A percentile compares a stretch with the other conserved stretches of the same genome.
phyloP scores from a whole-genome alignment of 768 basidiomycete species.

The Pulveroboletus ravenelii region DNA sequence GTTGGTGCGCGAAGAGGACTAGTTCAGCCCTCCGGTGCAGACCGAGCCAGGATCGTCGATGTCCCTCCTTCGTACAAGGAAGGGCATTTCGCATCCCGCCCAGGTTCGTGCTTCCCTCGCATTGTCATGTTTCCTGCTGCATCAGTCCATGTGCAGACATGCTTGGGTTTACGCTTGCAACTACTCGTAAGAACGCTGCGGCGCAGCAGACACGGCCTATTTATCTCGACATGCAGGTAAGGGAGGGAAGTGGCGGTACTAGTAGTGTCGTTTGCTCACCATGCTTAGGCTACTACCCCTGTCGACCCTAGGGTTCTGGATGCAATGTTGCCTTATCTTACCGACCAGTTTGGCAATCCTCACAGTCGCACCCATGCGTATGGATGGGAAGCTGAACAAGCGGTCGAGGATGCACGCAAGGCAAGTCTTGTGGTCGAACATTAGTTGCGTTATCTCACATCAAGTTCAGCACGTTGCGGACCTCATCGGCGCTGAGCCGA shows the following conservation, averaged over 20 bases:
- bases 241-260: constrained; percentile 16
- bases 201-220: constrained; percentile 77
- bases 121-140: background rate
- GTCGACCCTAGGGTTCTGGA: constrained; percentile 96
- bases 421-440: constrained; percentile 34
- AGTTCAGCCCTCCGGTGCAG: constrained; percentile 78
- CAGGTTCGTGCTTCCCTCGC: constrained; percentile 43
- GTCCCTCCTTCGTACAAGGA: constrained; percentile 71
- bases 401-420: constrained; percentile 88
- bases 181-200: constrained; percentile 50
- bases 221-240: constrained; percentile 95
- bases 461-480: constrained; percentile 73
- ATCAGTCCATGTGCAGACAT: constrained; percentile 54
- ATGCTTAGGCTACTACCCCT: constrained; percentile 84
- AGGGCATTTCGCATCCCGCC: constrained; percentile 61
- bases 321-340: constrained; percentile 92
- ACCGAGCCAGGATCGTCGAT: constrained; percentile 79
- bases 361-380: constrained; percentile 98
- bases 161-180: constrained; percentile 81
- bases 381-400: constrained; percentile 98
- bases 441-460: background rate
- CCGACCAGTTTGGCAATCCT: constrained; percentile 96
- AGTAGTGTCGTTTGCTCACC: constrained; percentile 4
- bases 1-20: constrained; percentile 48
- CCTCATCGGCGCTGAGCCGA: constrained; percentile 88